phyloP scores from a whole-genome alignment of 202 grass and related monocot genomes.

The Miscanthus sacchariflorus region DNA sequence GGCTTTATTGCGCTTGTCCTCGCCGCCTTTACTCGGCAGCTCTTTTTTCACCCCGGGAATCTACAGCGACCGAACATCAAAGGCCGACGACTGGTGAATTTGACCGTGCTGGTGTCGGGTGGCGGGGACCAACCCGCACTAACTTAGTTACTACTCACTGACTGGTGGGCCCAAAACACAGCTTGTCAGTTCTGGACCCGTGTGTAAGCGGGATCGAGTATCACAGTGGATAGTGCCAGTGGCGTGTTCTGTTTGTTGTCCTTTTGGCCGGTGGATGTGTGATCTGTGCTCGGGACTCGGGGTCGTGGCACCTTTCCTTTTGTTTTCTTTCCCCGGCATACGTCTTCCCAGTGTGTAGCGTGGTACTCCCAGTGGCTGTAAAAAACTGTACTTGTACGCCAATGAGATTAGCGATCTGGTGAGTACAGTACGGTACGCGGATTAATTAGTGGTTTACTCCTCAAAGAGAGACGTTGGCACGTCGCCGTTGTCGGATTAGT shows the following conservation, averaged over 20 bases:
- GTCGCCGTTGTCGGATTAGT: not conserved
- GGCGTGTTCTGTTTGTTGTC: not conserved
- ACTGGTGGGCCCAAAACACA: not conserved
- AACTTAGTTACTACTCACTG: not conserved
- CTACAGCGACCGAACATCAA: slow-evolving; percentile 1
- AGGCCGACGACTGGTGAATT: not conserved
- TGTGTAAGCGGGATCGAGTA: not conserved
- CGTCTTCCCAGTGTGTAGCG: slow-evolving; percentile 3
- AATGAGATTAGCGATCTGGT: not conserved
- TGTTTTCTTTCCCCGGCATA: not conserved
- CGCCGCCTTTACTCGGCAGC: not conserved
- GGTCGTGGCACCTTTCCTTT: not conserved
- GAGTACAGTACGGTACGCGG: not conserved
- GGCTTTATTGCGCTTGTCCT: slow-evolving; percentile 37
- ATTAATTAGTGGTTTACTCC: not conserved
- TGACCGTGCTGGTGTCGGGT: slow-evolving; percentile 32
- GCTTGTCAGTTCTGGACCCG: not conserved
- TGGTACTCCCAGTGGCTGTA: not conserved
- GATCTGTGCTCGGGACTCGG: slow-evolving; percentile 1
- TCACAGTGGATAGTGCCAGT: too few species aligned
- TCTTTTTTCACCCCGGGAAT: slow-evolving; percentile 10
- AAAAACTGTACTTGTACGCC: not conserved
- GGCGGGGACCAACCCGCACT: not conserved
- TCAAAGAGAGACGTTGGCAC: slow-evolving; percentile 21
- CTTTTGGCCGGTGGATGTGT: not conserved